phyloP scores from a whole-genome alignment of 768 basidiomycete genomes.

The Exidia glandulosa region DNA sequence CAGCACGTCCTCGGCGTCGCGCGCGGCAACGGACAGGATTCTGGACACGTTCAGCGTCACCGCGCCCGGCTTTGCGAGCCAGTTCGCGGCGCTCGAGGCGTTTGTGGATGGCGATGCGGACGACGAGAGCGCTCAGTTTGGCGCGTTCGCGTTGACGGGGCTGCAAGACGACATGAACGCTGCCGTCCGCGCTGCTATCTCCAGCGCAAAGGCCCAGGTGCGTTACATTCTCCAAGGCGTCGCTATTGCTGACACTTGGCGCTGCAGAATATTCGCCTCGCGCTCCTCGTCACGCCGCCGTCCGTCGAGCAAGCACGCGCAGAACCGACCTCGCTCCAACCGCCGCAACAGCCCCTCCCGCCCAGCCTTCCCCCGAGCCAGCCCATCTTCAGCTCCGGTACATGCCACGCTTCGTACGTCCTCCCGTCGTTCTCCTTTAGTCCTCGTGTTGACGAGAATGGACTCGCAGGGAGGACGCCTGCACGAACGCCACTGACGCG shows the following conservation, averaged over 20 bases:
- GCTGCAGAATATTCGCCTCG: conserved; percentile 7
- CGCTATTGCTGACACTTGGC: too few relatives aligned
- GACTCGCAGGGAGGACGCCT: conserved; percentile 41
- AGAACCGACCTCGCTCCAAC: conserved; percentile 30
- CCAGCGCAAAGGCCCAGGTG: too few relatives aligned
- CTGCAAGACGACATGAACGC: too few relatives aligned
- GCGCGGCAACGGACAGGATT: neutral
- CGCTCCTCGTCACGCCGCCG: conserved; percentile 39
- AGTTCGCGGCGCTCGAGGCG: conserved; percentile 37
- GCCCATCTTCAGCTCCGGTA: conserved; percentile 48
- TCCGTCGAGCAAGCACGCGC: conserved; percentile 10
- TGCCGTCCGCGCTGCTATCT: too few relatives aligned
- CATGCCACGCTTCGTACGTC: conserved; percentile 53
- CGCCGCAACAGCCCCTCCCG: conserved; percentile 40
- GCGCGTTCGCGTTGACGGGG: conserved; percentile 49
- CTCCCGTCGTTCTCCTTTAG: too few relatives aligned
- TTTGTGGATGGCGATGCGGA: conserved; percentile 37
- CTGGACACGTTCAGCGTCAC: neutral
- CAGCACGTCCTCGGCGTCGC: neutral
- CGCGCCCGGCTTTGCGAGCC: conserved; percentile 22
- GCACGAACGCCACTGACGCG: conserved; percentile 46
- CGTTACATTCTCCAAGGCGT: too few relatives aligned
- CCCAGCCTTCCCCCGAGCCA: conserved; percentile 29
- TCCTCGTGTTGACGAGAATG: too few relatives aligned
- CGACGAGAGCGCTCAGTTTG: conserved; percentile 36